Conservation (phyloP, 2,329 filamentous ascomycete genomes). For the Microcera coccophila region DNA sequence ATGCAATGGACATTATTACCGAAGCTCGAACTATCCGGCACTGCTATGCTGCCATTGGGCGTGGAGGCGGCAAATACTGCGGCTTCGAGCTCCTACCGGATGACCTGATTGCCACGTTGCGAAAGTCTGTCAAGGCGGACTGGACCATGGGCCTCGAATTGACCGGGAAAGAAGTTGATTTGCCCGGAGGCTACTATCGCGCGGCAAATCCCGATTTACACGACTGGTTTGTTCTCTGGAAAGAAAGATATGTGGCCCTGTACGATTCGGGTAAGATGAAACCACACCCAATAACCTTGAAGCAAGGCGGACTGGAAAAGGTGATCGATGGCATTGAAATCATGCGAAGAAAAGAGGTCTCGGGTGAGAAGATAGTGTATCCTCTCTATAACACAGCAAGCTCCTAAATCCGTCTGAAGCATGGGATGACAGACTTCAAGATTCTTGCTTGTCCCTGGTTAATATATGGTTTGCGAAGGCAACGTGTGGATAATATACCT, state of each 20-base stretch:
- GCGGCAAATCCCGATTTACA: conserved; percentile 1
- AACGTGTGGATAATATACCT: neutral
- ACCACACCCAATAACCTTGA: conserved; percentile 1
- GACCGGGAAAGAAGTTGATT: conserved; percentile 2
- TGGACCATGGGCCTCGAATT: conserved; percentile 4
- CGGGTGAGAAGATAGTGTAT: conserved; percentile 5
- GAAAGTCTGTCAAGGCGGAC: neutral
- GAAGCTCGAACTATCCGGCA: conserved; percentile 3
- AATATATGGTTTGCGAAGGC: neutral
- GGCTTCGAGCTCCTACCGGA: conserved; percentile 1
- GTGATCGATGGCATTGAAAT: conserved; percentile 4
- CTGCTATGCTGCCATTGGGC: conserved; percentile 8
- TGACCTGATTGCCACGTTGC: conserved; percentile 1
- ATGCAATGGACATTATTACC: conserved; percentile 4
- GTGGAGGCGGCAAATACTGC: conserved; percentile 3
- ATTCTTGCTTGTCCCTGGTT: neutral
- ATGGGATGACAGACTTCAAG: conserved; percentile 1
- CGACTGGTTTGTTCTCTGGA: conserved; percentile 2
- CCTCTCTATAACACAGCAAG: conserved; percentile 3
- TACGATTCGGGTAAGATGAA: neutral
- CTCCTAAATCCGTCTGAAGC: neutral
- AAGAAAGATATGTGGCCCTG: conserved; percentile 2
- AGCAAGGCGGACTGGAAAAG: conserved; percentile 3
- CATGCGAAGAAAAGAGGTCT: conserved; percentile 1
- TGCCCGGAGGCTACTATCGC: conserved; percentile 4